Evolutionary conservation across 176 grass and related monocot species (phyloP).

Genomic region (Avena eriantha): DNA sequence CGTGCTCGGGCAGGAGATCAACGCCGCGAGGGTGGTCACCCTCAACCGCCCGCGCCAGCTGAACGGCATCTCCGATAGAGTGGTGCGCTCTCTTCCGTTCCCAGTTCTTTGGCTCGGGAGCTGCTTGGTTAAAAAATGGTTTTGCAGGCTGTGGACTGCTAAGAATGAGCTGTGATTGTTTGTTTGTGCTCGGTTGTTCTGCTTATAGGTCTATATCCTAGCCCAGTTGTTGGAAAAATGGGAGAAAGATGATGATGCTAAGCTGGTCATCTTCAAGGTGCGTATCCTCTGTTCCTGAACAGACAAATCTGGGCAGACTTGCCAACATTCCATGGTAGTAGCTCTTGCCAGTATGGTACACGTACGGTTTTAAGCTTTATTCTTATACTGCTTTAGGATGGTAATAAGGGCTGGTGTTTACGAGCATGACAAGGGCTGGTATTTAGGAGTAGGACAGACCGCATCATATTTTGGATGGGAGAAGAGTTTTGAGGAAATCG

Average conservation of each 20-base stretch:
- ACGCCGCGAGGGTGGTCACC: constrained; percentile 63
- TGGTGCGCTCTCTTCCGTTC: constrained; percentile 50
- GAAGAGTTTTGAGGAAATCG: background rate
- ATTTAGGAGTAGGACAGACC: background rate
- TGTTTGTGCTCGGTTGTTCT: constrained; percentile 6
- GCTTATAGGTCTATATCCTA: constrained; percentile 71
- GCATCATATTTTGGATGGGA: background rate
- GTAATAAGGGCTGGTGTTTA: background rate
- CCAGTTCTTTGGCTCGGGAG: background rate
- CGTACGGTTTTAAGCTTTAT: no score
- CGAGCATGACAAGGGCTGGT: background rate
- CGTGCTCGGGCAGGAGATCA: constrained; percentile 75
- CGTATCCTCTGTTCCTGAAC: background rate
- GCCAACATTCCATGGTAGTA: background rate
- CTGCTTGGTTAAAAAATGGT: background rate
- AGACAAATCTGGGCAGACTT: background rate
- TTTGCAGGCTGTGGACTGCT: background rate
- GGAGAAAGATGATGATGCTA: constrained; percentile 87
- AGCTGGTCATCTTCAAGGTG: constrained; percentile 91
- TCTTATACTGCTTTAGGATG: background rate
- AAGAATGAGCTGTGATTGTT: background rate
- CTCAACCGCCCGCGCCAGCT: constrained; percentile 94
- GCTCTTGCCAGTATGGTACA: background rate
- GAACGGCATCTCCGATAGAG: constrained; percentile 78
- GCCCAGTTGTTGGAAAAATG: constrained; percentile 87